Conservation (phyloP, 768 basidiomycete species). For the Naganishia kalamii region DNA sequence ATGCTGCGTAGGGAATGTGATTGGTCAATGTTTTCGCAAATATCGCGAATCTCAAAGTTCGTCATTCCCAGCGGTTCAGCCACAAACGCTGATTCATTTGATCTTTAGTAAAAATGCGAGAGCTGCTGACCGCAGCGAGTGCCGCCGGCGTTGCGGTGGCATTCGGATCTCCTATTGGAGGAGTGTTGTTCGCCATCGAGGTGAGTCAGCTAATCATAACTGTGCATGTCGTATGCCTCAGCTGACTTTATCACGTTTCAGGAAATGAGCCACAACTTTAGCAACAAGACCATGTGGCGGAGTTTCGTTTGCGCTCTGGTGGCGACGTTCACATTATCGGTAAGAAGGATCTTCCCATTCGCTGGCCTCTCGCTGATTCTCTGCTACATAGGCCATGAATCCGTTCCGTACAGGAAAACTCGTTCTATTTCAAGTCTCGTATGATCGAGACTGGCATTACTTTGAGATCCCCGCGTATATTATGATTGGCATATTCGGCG, state of each 20-base stretch:
- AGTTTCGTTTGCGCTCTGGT: slow-evolving; percentile 96
- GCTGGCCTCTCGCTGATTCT: background rate
- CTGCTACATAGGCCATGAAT: slow-evolving; percentile 72
- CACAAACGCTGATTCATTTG: background rate
- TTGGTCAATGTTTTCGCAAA: slow-evolving; percentile 73
- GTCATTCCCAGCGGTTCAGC: slow-evolving; percentile 43
- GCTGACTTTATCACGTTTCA: slow-evolving; percentile 47
- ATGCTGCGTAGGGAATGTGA: slow-evolving; percentile 81
- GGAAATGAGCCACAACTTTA: slow-evolving; percentile 97
- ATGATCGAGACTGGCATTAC: slow-evolving; percentile 97
- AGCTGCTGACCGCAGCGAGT: slow-evolving; percentile 88
- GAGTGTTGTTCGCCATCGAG: slow-evolving; percentile 95
- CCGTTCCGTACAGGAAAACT: slow-evolving; percentile 96
- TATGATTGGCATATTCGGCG: slow-evolving; percentile 91
- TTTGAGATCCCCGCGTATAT: slow-evolving; percentile 97
- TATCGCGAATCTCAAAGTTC: slow-evolving; percentile 83
- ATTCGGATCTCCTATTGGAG: slow-evolving; percentile 95
- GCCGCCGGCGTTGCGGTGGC: slow-evolving; percentile 98
- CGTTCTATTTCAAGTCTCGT: slow-evolving; percentile 95
- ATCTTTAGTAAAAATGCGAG: slow-evolving; percentile 56
- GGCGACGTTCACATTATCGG: slow-evolving; percentile 90
- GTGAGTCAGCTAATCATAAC: background rate
- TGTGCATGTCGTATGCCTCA: slow-evolving; percentile 48
- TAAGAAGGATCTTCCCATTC: slow-evolving; percentile 49
- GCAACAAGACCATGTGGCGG: slow-evolving; percentile 96